Base-by-base conservation (phyloP, 2,329 filamentous ascomycete species). In the Ophiostoma angusticollis region DNA sequence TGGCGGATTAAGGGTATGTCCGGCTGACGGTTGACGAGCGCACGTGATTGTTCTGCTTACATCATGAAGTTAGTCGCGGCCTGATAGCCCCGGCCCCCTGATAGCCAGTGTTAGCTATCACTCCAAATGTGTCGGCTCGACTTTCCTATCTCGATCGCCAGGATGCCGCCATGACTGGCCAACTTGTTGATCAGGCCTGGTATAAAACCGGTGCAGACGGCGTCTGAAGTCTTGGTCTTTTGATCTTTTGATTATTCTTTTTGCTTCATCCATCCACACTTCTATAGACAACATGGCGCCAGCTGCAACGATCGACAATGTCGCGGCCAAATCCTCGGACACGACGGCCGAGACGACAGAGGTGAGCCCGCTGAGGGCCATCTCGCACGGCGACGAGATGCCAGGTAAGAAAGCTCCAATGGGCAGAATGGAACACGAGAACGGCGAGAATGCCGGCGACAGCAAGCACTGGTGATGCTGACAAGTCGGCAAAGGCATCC, bases 401-500 rank as follows among this genome's bases (percentile, higher is more conserved):
- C 49, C 50, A 8, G 50, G 52, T 52, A 14, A 37, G 14, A 9
- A 12, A 6, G 7, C 22, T 13, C 8, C 21, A 9, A 3, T 23
- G 12, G 4, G 17, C 9, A 35, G 16, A 16, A 25, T 28, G 14
- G 16, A 24, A 7, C 11, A 3, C 7, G 21, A 5, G 19, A 3
- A 6, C 9, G 22, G 17, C 14, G 17, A 13, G 14, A 31, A 9
- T 9, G 4, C 2, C 3, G 4, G 12, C 12, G 5, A 6, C 13
- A 25, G 3, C 19, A 5, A n/a, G 6, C 16, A 9, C 32, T 36
- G 6, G 16, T 33, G 12, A 18, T 34, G 29, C 14, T n/a, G 13
- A 7, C 12, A 41, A n/a, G n/a, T n/a, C n/a, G n/a, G n/a, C n/a
- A n/a, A n/a, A 60, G 64, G 59, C 27, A 65, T 67, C 35, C 64